Conservation (phyloP, 352 stramenopile species). For the Globisporangium heterothallicum region DNA sequence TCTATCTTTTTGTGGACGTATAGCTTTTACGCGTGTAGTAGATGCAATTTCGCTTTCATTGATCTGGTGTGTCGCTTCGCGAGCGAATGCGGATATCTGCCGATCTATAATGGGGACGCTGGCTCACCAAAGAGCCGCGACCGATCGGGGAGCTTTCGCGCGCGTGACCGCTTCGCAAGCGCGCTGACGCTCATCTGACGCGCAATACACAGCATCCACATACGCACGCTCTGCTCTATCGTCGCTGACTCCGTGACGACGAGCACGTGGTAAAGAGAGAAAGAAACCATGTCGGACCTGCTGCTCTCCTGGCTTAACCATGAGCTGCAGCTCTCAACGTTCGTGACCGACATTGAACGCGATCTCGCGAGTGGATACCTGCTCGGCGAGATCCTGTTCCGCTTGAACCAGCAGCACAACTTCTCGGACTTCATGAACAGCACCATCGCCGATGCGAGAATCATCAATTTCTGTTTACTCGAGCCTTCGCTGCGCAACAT, state of each 20-base stretch:
- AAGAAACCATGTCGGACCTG: constrained; percentile 69
- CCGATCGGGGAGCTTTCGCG: too few relatives aligned
- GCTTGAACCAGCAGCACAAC: constrained; percentile 88
- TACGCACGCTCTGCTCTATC: not conserved
- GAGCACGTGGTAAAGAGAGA: too few relatives aligned
- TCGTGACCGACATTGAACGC: constrained; percentile 55
- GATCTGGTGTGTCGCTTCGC: not conserved
- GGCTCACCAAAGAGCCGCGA: constrained; percentile 7
- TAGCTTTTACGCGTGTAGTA: not conserved
- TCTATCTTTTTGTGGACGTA: too few relatives aligned
- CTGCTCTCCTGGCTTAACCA: constrained; percentile 82
- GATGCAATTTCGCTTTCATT: not conserved
- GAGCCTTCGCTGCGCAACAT: constrained; percentile 72
- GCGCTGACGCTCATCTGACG: not conserved
- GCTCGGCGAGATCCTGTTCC: constrained; percentile 76
- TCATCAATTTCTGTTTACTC: constrained; percentile 87
- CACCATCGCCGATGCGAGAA: constrained; percentile 71
- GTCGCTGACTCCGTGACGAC: too few relatives aligned
- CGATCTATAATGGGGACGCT: not conserved
- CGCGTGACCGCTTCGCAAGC: not conserved
- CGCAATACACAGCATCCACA: not conserved
- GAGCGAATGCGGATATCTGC: not conserved
- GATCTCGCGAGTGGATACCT: constrained; percentile 86
- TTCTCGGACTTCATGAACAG: constrained; percentile 77
- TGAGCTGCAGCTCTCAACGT: constrained; percentile 63